Evolutionary conservation across 2,329 filamentous ascomycete species (phyloP), one percentile per base, ranked within the genome.

Genomic region (Talaromyces sp.): DNA sequence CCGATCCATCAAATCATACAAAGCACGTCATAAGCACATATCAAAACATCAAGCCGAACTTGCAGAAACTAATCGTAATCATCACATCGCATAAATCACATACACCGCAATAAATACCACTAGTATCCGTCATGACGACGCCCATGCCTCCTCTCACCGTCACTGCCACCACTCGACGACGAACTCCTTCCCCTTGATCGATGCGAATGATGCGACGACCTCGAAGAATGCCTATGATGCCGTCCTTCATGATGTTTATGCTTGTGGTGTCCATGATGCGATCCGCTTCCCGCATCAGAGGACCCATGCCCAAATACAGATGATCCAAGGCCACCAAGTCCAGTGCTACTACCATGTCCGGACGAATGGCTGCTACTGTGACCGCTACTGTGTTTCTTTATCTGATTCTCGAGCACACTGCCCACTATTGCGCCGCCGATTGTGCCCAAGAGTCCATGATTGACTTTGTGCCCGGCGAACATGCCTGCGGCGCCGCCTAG

Each of bases 371-470:
- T 13, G 19, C 43, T 35, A 45, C 58, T 19, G 43, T 62, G 59
- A 8, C 47, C 41, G 15, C 39, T 19, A n/a, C 52, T 57, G 25
- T 45, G 17, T 27, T 66, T 66, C n/a, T 63, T 63, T 6, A 63
- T 4, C 22, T 66, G 62, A 13, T 63, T 66, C n/a, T 58, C 27
- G 0, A 85, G 70, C 67, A 86, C 84, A 71, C 79, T 82, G 1
- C 86, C 86, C 2, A 84, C 63, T 54, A 88, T 79, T 0, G 85
- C 86, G 63, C 86, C 86, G 3, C 84, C 83, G 33, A 88, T 72
- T 0, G 85, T 83, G 11, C 86, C 86, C 10, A 89, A 73, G 35
- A 88, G 75, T 3, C 84, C 84, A 69, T 86, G 84, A n/a, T 84
- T 78, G 25, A 80, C 82, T 69, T 84, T 79, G 73, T 86, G 85